Conservation (phyloP, 768 basidiomycete genomes). For the Auricularia heimuer region DNA sequence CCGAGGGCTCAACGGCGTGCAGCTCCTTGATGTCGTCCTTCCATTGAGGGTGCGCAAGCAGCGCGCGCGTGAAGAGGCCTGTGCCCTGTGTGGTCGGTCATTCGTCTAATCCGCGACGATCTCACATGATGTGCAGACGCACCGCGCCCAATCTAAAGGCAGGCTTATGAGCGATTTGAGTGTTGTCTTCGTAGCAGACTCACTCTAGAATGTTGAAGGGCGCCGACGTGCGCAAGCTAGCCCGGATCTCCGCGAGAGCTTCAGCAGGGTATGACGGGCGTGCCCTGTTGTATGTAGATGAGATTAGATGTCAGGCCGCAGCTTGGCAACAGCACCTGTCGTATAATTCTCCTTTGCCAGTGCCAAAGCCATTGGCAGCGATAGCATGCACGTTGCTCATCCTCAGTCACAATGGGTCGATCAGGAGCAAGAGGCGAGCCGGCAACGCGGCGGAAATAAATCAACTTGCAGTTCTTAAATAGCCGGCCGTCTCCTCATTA, state of each 20-base stretch:
- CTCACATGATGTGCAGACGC: neutral
- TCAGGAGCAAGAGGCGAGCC: too few species aligned
- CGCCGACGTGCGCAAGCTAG: constrained; percentile 26
- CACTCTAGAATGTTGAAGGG: constrained; percentile 65
- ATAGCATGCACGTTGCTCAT: constrained; percentile 47
- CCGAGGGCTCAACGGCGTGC: constrained; percentile 68
- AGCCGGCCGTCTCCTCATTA: neutral
- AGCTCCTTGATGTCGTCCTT: constrained; percentile 40
- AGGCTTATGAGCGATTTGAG: neutral
- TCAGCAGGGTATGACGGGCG: constrained; percentile 73
- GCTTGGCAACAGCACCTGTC: constrained; percentile 38
- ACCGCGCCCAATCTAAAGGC: neutral
- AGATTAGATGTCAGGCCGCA: neutral
- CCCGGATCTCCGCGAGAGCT: constrained; percentile 52
- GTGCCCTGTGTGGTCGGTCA: constrained; percentile 39
- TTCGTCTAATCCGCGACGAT: neutral
- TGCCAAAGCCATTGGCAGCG: constrained; percentile 65
- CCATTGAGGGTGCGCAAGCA: constrained; percentile 57
- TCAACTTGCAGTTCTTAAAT: neutral
- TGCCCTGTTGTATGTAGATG: constrained; percentile 34
- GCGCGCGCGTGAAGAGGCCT: constrained; percentile 78
- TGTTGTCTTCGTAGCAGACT: constrained; percentile 14
- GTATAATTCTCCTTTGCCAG: constrained; percentile 77
- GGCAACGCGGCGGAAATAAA: too few species aligned
- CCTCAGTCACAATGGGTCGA: too few species aligned